Conservation (phyloP, 148 eudicot genomes). For the Diospyros lotus region DNA sequence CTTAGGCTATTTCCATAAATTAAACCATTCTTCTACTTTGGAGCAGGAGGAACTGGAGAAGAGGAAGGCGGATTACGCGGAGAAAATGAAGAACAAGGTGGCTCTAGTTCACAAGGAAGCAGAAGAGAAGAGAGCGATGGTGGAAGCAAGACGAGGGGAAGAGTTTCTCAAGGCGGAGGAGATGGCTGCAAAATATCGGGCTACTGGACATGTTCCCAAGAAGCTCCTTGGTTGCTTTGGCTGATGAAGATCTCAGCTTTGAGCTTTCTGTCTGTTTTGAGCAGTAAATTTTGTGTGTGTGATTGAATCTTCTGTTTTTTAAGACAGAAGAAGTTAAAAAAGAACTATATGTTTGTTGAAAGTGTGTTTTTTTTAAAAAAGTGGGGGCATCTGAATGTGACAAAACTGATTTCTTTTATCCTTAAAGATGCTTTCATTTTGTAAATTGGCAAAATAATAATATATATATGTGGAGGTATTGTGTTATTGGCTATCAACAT, state of each 20-base stretch:
- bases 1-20: neutral
- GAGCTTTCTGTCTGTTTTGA: no score
- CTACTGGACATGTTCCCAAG: conserved; percentile 38
- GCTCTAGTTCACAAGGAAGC: conserved; percentile 64
- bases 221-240: conserved; percentile 32
- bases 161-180: conserved; percentile 48
- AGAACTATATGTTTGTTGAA: no score
- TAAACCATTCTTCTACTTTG: neutral
- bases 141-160: conserved; percentile 56
- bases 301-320: no score
- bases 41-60: conserved; percentile 66
- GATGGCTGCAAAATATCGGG: conserved; percentile 43
- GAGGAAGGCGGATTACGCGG: conserved; percentile 72
- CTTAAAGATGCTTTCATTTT: no score
- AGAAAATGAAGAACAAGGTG: conserved; percentile 57
- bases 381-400: no score
- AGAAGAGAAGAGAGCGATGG: conserved; percentile 59
- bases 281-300: no score
- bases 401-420: no score
- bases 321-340: no score
- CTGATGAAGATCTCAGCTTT: conserved; percentile 5
- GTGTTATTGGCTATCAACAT: no score
- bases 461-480: no score
- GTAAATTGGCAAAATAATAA: no score
- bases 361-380: no score